These are phyloP conservation scores for Ricinus communis DNA, from an alignment of 345 rosid genomes.

Conservation along the genomic window DNA sequence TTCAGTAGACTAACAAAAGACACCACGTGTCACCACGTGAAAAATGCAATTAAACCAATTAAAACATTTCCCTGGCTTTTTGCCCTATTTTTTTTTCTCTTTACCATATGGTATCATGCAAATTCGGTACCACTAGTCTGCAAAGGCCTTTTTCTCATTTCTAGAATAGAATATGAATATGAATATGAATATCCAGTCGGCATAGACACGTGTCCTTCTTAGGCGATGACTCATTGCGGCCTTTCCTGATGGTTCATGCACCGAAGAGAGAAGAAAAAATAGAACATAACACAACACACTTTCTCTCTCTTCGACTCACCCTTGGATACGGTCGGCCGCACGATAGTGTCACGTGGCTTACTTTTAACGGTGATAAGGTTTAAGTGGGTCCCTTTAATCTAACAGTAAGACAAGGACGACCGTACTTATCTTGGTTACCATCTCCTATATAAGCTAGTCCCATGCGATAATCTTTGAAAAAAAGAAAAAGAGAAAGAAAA, in stretches of 20 bases:
- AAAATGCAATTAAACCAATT: neutral
- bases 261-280: constrained; percentile 19
- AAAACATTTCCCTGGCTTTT: neutral
- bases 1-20: neutral
- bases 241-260: constrained; percentile 47
- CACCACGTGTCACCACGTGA: constrained; percentile 31
- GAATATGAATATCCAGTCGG: neutral
- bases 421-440: constrained; percentile 55
- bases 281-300: too few species aligned
- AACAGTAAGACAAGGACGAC: constrained; percentile 57
- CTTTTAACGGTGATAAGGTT: constrained; percentile 21
- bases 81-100: neutral
- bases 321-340: constrained; percentile 41
- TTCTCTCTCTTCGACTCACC: neutral
- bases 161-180: too few species aligned
- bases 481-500: neutral
- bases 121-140: neutral
- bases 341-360: constrained; percentile 39
- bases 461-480: rapidly evolving
- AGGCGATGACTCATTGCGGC: constrained; percentile 22
- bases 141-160: too few species aligned
- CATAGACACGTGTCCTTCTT: constrained; percentile 28
- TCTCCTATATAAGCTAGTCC: constrained; percentile 33
- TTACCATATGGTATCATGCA: neutral
- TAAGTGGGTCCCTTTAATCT: constrained; percentile 29